Base-by-base conservation (phyloP, 106 monocot genomes). In the Dendrobium nobile region DNA sequence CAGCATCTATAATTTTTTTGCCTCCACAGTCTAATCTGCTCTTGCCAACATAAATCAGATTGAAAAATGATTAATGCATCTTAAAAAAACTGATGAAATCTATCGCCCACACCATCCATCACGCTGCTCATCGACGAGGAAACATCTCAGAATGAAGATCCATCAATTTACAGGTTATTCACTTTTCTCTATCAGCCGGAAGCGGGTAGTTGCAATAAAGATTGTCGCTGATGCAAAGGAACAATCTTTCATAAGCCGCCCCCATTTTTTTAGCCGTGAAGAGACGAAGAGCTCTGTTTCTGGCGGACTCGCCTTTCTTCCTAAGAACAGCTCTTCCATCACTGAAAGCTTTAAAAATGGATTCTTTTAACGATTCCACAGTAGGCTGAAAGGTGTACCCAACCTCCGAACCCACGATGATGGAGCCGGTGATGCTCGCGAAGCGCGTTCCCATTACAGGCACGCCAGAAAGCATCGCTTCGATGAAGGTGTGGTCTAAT, bases 201-300 rank as follows among this genome's bases (percentile, higher is more conserved):
- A 84, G 87, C 67, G 88, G 87, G 75, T 90, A 95, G 41, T 41
- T 83, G 77, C 95, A 95, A 37, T 90, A 95, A 79, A 85, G 80
- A 41, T 51, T 48, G 19, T 76, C 67, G 56, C 15, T 78, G 37
- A 95, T 87, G 84, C 93, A 95, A 31, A 90, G 82, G 81, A 95
- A 95, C 54, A 95, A 84, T 82, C 95, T 93, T 82, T 95, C 95
- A 33, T 93, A 95, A 33, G 93, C 91, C 18, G 82, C 75, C 1
- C 87, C 89, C 95, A 93, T 95, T 78, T 95, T 95, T 4, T 70
- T 85, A 6, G 91, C 91, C 0, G 91, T 90, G 61, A 91, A 95
- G 16, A 89, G 80, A 47, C 28, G 19, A 73, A 80, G 2, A 10
- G 91, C 92, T 78, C 89, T 93, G 22, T 27, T 51, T 41, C 89